Percentiles rank a stretch among this genome's conserved stretches.
These are phyloP conservation scores for Sistotremastrum niveocremeum DNA, from an alignment of 768 basidiomycete species.

Conservation along the genomic window DNA sequence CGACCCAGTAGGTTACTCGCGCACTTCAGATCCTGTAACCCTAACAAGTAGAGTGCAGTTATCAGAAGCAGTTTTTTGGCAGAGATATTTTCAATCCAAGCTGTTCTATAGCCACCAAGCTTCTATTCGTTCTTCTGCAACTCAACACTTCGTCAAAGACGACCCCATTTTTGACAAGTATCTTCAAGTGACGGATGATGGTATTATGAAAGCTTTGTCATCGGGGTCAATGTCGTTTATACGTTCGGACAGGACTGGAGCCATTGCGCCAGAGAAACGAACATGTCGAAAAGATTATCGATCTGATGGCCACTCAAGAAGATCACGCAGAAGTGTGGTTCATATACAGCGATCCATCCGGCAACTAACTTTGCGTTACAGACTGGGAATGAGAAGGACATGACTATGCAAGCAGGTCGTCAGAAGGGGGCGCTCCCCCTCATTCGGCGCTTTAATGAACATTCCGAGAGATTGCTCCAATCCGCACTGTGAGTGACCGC, in stretches of 20 bases:
- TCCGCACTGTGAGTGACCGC: constrained; percentile 49
- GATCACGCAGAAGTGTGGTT: constrained; percentile 73
- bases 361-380: constrained; percentile 18
- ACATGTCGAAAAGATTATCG: constrained; percentile 63
- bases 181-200: constrained; percentile 91
- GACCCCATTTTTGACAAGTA: constrained; percentile 95
- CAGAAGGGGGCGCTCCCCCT: constrained; percentile 80
- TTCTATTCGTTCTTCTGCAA: constrained; percentile 75
- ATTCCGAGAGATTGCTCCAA: constrained; percentile 79
- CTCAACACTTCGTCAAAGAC: constrained; percentile 74
- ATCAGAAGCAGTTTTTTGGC: constrained; percentile 89
- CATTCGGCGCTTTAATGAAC: constrained; percentile 95
- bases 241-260: constrained; percentile 43
- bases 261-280: constrained; percentile 58
- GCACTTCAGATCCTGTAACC: constrained; percentile 3
- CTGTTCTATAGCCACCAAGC: constrained; percentile 92
- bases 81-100: constrained; percentile 90
- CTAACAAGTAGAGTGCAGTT: constrained; percentile 34
- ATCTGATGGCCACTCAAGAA: constrained; percentile 76
- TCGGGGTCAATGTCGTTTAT: constrained; percentile 6
- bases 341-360: background rate
- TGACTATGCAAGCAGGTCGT: constrained; percentile 92
- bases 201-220: constrained; percentile 24
- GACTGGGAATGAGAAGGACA: constrained; percentile 81
- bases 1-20: constrained; percentile 39